These are phyloP conservation scores for Phylloporus rhodoxanthus DNA, from an alignment of 768 basidiomycete species.

Conservation along the genomic window DNA sequence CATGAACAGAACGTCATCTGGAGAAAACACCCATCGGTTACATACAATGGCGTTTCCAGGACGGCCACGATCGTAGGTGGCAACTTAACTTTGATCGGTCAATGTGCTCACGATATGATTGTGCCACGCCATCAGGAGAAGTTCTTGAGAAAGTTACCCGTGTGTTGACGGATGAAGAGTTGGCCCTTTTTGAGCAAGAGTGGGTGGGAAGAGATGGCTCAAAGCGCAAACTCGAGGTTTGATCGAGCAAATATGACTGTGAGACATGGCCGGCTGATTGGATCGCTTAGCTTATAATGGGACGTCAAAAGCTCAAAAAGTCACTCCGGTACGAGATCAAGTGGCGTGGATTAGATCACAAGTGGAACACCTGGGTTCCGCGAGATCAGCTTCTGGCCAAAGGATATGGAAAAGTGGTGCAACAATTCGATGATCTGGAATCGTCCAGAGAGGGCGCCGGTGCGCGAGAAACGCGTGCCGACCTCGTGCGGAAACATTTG, in stretches of 20 bases:
- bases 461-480: conserved; percentile 74
- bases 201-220: conserved; percentile 91
- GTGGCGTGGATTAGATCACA: conserved; percentile 78
- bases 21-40: conserved; percentile 96
- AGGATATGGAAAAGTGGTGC: conserved; percentile 84
- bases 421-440: conserved; percentile 95
- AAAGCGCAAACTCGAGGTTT: conserved; percentile 84
- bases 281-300: conserved; percentile 65
- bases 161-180: conserved; percentile 83
- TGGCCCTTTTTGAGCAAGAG: conserved; percentile 68
- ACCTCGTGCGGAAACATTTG: conserved; percentile 82
- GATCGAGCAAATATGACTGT: conserved; percentile 18
- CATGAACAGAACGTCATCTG: conserved; percentile 69
- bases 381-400: conserved; percentile 81
- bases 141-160: conserved; percentile 88
- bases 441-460: conserved; percentile 95
- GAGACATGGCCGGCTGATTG: conserved; percentile 13
- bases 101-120: conserved; percentile 7
- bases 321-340: conserved; percentile 90
- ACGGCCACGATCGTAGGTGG: conserved; percentile 86
- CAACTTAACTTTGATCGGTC: conserved; percentile 9
- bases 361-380: conserved; percentile 86
- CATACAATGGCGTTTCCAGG: conserved; percentile 99
- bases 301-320: conserved; percentile 96
- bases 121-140: conserved; percentile 51